These are phyloP conservation scores for Metschnikowia bowlesiae DNA, from an alignment of 805 yeast species.

Conservation along the genomic window DNA sequence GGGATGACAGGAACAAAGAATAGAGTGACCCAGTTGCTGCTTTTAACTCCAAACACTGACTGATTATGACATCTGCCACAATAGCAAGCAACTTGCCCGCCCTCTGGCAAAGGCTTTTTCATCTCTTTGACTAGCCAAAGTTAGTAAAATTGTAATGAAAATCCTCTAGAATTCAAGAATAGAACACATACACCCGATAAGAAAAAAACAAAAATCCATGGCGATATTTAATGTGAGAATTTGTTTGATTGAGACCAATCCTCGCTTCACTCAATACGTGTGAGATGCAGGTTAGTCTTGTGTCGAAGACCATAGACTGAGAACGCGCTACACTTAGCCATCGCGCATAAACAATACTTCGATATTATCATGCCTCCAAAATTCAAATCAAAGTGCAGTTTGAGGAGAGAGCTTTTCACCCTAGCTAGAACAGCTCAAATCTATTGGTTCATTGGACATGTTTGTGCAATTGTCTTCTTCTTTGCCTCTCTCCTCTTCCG, in stretches of 20 bases:
- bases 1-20: constrained; percentile 18
- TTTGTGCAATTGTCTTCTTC: constrained; percentile 43
- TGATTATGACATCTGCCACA: constrained; percentile 60
- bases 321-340: too few relatives aligned
- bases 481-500: constrained; percentile 36
- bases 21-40: constrained; percentile 44
- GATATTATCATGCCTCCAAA: constrained; percentile 1
- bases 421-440: constrained; percentile 39
- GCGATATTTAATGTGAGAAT: neutral
- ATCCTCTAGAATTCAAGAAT: neutral
- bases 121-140: constrained; percentile 12
- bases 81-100: constrained; percentile 22
- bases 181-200: constrained; percentile 17
- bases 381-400: neutral
- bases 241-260: too few relatives aligned
- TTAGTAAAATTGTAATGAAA: constrained; percentile 4
- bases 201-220: constrained; percentile 18
- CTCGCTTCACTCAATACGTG: too few relatives aligned
- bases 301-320: too few relatives aligned
- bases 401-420: neutral
- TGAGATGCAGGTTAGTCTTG: too few relatives aligned
- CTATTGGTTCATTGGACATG: constrained; percentile 67
- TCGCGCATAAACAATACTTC: neutral
- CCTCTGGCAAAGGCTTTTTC: constrained; percentile 13
- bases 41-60: constrained; percentile 48